phyloP scores from a whole-genome alignment of 805 yeast species.

The Starmerella geochares region DNA sequence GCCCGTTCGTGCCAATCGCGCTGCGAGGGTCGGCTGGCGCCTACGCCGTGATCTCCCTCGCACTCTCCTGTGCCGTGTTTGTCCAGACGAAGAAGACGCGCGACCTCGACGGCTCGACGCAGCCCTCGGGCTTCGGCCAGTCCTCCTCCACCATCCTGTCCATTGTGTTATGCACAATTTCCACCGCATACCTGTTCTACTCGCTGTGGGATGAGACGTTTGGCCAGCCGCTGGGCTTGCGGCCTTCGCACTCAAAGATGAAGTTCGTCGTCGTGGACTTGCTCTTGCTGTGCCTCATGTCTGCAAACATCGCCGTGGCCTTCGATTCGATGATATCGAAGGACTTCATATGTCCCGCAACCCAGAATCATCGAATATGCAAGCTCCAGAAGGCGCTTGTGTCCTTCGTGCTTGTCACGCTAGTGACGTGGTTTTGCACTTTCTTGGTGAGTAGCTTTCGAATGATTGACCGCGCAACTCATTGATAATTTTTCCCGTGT shows the following conservation, averaged over 20 bases:
- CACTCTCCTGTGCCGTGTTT: conserved; percentile 48
- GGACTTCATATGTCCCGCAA: conserved; percentile 23
- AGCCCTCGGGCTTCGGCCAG: conserved; percentile 34
- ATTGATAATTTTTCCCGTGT: conserved; percentile 5
- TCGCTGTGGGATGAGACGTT: conserved; percentile 85
- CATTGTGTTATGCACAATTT: conserved; percentile 68
- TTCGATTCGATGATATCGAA: conserved; percentile 52
- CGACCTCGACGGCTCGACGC: conserved; percentile 17
- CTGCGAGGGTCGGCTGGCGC: conserved; percentile 52
- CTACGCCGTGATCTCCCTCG: conserved; percentile 59
- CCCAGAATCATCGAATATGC: conserved; percentile 48
- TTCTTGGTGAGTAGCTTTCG: conserved; percentile 74
- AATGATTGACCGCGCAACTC: conserved; percentile 48
- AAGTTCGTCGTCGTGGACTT: conserved; percentile 71
- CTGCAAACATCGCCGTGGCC: conserved; percentile 78
- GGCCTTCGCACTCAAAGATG: conserved; percentile 77
- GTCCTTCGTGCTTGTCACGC: conserved; percentile 62
- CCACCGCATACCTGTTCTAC: conserved; percentile 64
- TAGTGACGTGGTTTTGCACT: conserved; percentile 75
- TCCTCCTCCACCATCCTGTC: conserved; percentile 86
- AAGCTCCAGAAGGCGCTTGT: conserved; percentile 67
- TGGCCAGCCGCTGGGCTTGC: conserved; percentile 82
- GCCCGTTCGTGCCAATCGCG: conserved; percentile 71
- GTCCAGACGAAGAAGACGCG: conserved; percentile 29
- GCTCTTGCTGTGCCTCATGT: conserved; percentile 74